Base-by-base conservation (phyloP, 2,329 filamentous ascomycete species). In the Paramyrothecium sp. region DNA sequence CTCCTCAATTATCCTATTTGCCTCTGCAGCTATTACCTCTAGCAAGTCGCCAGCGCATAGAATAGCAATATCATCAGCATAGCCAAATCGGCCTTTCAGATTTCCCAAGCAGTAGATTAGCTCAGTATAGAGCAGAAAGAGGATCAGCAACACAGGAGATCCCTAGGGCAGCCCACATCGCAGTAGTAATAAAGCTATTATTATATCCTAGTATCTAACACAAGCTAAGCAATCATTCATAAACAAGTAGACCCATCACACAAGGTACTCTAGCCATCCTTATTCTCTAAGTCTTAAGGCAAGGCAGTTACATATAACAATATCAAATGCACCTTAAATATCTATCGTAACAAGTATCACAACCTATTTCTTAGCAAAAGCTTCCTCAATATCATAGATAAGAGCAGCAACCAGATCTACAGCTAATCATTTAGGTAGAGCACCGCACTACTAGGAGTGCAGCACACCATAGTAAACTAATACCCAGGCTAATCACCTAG, bases 391-490 rank as follows among this genome's bases (percentile, higher is more conserved):
- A 7, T 67, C 49, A 33, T 65, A 47, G n/a, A 64, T 56, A 0
- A 68, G 54, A 8, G 58, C 54, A 4, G 59, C 51, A 8, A 63
- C 58, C 2, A 65, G 57, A 46, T 67, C 61, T 13, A 56, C 48
- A 2, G 58, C 58, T 11, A 60, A 62, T 16, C 62, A 51, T 30
- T 65, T 64, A 3, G 56, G 65, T 3, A 70, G 66, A 3, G 65
- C 63, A 10, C 61, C 57, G 11, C 58, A 61, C 22, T 65, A 55
- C 26, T 65, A 53, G 10, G 51, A 59, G 41, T 63, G 55, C 3
- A 69, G 55, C 38, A 67, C 58, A 3, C 56, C 49, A 26, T 65
- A 51, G 21, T 62, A 46, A n/a, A 67, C 61, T 8, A 55, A 54
- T 34, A 54, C 61, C 44, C 44, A 66, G 10, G 60, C 60, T 11